A percentile compares a stretch with the other conserved stretches of the same genome.
These are phyloP conservation scores for Phytophthora tubulina DNA, from an alignment of 352 stramenopile species.

Conservation along the genomic window DNA sequence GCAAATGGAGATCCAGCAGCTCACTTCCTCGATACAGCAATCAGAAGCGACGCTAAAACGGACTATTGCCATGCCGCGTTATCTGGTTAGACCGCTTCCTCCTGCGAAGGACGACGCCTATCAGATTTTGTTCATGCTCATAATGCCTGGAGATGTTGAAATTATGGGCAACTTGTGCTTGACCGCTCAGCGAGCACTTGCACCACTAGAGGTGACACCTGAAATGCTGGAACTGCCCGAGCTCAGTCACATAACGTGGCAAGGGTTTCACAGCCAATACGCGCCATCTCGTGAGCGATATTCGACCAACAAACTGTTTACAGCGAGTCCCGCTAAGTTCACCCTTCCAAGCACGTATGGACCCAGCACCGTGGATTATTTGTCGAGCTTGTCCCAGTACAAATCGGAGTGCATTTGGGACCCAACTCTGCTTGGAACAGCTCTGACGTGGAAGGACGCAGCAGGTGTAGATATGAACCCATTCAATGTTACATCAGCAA, in stretches of 20 bases:
- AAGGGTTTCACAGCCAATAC: conserved; percentile 24
- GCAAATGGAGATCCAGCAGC: background rate
- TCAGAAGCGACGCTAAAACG: background rate
- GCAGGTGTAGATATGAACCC: conserved; percentile 46
- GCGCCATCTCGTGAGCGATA: background rate
- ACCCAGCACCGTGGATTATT: background rate
- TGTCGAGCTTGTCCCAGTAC: conserved; percentile 23
- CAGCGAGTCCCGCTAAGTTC: background rate
- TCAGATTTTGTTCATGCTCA: conserved; percentile 57
- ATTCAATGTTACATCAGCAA: conserved; percentile 36
- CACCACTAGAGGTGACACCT: background rate
- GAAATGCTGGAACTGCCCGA: conserved; percentile 18
- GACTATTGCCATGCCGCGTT: conserved; percentile 37
- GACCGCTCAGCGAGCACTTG: conserved; percentile 47
- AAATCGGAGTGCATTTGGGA: conserved; percentile 48
- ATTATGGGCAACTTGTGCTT: conserved; percentile 51
- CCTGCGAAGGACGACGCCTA: conserved; percentile 27
- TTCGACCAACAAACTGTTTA: background rate
- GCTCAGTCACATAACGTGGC: conserved; percentile 29
- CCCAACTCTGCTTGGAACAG: conserved; percentile 26
- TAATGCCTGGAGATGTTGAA: conserved; percentile 48
- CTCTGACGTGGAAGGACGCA: conserved; percentile 28
- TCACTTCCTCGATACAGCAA: background rate
- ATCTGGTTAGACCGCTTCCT: conserved; percentile 48
- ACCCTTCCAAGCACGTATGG: background rate